A percentile compares a stretch with the other conserved stretches of the same genome.
Conservation (phyloP, 805 yeast species). For the Saturnispora zaruensis region DNA sequence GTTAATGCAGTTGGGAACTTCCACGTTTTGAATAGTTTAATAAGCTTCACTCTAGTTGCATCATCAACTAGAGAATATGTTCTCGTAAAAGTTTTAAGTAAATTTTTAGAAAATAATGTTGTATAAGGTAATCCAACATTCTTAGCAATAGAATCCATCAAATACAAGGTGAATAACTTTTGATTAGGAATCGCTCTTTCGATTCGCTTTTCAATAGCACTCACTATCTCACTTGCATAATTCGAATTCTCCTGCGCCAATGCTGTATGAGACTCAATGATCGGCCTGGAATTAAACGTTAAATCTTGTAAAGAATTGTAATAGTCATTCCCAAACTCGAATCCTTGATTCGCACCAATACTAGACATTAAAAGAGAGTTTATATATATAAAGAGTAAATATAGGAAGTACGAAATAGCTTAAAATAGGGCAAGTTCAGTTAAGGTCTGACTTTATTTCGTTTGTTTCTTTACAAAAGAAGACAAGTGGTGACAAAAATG, state of each 20-base stretch:
- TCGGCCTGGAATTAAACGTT: conserved; percentile 84
- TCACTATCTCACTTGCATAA: conserved; percentile 68
- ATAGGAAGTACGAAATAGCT: neutral
- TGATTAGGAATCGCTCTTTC: conserved; percentile 72
- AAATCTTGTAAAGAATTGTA: conserved; percentile 62
- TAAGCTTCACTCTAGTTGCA: conserved; percentile 60
- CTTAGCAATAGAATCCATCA: conserved; percentile 86
- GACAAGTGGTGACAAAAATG: neutral
- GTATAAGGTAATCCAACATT: conserved; percentile 87
- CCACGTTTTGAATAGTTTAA: conserved; percentile 84
- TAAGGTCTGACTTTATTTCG: neutral
- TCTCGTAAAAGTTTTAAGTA: conserved; percentile 62
- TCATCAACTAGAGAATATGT: conserved; percentile 77
- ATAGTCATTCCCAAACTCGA: conserved; percentile 50
- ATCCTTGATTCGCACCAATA: conserved; percentile 10
- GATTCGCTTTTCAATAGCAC: conserved; percentile 67
- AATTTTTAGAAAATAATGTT: conserved; percentile 59
- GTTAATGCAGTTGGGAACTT: conserved; percentile 53
- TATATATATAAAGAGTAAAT: neutral
- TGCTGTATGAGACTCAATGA: conserved; percentile 73
- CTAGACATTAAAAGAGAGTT: neutral
- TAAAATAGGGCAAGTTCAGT: neutral
- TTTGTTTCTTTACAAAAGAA: neutral
- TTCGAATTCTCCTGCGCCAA: conserved; percentile 80
- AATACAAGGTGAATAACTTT: conserved; percentile 75